Conservation (phyloP, 257 asterid species). For the Misopates orontium region DNA sequence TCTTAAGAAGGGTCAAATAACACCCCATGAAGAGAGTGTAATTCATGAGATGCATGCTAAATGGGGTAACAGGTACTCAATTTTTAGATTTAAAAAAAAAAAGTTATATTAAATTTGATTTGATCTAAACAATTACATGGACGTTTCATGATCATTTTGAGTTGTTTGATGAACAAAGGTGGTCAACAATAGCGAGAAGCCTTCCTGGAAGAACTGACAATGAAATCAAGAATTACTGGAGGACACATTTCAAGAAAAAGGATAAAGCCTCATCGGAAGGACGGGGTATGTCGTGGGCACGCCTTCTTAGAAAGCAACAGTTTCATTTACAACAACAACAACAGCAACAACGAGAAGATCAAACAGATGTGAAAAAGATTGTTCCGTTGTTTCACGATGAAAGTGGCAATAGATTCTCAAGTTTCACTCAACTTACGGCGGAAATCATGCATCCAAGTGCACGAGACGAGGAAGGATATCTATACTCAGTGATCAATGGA, state of each 20-base stretch:
- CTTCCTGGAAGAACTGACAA: constrained; percentile 82
- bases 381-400: constrained; percentile 48
- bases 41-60: constrained; percentile 76
- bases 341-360: constrained; percentile 40
- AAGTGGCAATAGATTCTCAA: constrained; percentile 27
- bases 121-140: neutral
- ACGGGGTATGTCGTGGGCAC: constrained; percentile 44
- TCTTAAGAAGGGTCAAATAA: constrained; percentile 86
- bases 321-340: constrained; percentile 55
- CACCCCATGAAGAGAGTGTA: constrained; percentile 74
- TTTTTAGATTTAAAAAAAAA: neutral
- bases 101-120: no score
- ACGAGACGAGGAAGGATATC: constrained; percentile 28
- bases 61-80: constrained; percentile 87
- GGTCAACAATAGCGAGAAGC: constrained; percentile 91
- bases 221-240: constrained; percentile 83
- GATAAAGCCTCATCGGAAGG: constrained; percentile 33
- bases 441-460: constrained; percentile 32
- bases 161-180: constrained; percentile 33
- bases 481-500: constrained; percentile 25
- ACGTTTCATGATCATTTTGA: neutral
- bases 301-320: constrained; percentile 59
- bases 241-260: constrained; percentile 84
- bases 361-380: constrained; percentile 43
- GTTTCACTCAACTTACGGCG: constrained; percentile 39